phyloP scores from a whole-genome alignment of 1,139 yeast genomes.

The Taiozyma sp. region DNA sequence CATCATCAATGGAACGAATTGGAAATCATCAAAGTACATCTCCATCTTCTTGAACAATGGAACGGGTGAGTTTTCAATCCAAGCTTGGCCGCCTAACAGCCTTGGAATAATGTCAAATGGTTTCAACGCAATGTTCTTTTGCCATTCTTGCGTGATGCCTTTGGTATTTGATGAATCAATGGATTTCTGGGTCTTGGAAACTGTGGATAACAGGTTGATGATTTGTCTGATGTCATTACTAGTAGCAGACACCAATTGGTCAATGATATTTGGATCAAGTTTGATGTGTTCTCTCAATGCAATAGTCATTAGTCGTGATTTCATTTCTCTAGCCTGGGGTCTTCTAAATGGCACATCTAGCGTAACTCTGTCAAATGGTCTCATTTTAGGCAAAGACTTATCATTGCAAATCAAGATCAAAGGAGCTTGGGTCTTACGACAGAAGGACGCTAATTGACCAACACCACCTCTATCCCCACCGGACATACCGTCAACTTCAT shows the following conservation, averaged over 20 bases:
- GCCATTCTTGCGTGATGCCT: conserved; percentile 68
- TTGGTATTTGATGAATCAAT: conserved; percentile 52
- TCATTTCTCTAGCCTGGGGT: conserved; percentile 79
- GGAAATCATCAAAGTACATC: conserved; percentile 91
- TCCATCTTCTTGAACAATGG: conserved; percentile 81
- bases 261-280: conserved; percentile 75
- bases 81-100: conserved; percentile 59
- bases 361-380: conserved; percentile 89
- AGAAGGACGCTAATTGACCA: conserved; percentile 87
- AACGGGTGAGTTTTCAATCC: conserved; percentile 47
- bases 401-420: conserved; percentile 93
- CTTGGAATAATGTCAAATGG: conserved; percentile 89
- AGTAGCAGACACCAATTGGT: conserved; percentile 81
- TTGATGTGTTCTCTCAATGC: conserved; percentile 82
- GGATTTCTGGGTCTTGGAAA: conserved; percentile 61
- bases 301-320: conserved; percentile 84
- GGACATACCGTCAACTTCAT: conserved; percentile 99
- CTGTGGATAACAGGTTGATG: conserved; percentile 83
- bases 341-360: conserved; percentile 82
- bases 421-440: conserved; percentile 83
- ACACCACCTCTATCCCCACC: conserved; percentile 99
- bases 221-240: conserved; percentile 93
- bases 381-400: conserved; percentile 87
- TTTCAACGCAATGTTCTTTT: conserved; percentile 83
- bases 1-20: conserved; percentile 91